Evolutionary conservation across 2,329 filamentous ascomycete genomes (phyloP).

Genomic region (Arthrobotrys sphaeroides): DNA sequence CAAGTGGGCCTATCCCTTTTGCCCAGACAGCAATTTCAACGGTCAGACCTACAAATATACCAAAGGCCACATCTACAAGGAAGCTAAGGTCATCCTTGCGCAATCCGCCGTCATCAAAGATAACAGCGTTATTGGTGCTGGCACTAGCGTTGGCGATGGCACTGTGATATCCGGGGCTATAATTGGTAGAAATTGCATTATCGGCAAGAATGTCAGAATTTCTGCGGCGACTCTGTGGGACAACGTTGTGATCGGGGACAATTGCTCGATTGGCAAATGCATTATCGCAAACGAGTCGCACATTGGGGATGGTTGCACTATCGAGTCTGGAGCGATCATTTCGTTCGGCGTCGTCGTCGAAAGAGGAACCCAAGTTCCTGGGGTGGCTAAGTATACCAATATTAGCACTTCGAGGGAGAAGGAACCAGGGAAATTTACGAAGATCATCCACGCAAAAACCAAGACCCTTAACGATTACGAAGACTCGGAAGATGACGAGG

Average conservation of each 20-base stretch:
- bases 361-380: conserved; percentile 65
- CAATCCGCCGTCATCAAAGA: conserved; percentile 75
- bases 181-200: conserved; percentile 83
- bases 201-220: conserved; percentile 83
- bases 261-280: conserved; percentile 73
- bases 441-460: conserved; percentile 60
- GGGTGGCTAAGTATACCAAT: conserved; percentile 63
- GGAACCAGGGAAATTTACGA: conserved; percentile 31
- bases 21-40: conserved; percentile 85
- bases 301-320: conserved; percentile 74
- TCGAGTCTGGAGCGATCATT: conserved; percentile 78
- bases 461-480: conserved; percentile 64
- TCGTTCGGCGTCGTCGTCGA: conserved; percentile 80
- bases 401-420: conserved; percentile 56
- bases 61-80: conserved; percentile 77
- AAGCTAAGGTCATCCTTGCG: conserved; percentile 78
- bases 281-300: conserved; percentile 78
- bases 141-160: conserved; percentile 77
- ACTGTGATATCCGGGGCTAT: conserved; percentile 77
- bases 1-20: conserved; percentile 87
- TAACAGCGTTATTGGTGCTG: conserved; percentile 77
- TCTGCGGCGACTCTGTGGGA: conserved; percentile 89
- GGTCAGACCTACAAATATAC: conserved; percentile 79
- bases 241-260: conserved; percentile 78
- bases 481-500: conserved; percentile 68